Base-by-base conservation (phyloP, 495 filamentous ascomycete genomes). In the Coniosporium apollinis region DNA sequence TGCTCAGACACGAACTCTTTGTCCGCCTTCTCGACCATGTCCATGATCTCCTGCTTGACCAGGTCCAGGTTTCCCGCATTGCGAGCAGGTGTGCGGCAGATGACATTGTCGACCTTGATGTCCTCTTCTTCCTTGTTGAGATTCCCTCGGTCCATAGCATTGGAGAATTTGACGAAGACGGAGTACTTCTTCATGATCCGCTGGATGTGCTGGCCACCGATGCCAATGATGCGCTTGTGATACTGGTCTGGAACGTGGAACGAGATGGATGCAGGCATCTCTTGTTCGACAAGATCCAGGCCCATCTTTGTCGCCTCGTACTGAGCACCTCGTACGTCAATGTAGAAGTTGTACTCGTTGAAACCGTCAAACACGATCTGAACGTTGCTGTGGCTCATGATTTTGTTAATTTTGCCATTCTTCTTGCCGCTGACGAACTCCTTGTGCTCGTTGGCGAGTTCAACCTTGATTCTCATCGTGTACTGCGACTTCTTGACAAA, bases 101-200 rank as follows among this genome's bases (percentile, higher is more conserved):
- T 92, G 43, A 99, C 89, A 56, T 99, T 99, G 64, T 96, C 89
- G 32, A 94, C 86, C 55, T 92, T 91, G 59, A 89, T 82, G 52
- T 96, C 89, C 54, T 96, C 91, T 50, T 93, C 86, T 47, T 96
- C 89, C 42, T 85, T 82, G 43, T 82, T 80, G 57, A 91, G 76
- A 8, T 84, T 85, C 38, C 84, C 86, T 46, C 89, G 80, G 56
- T 99, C 89, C 91, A 96, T 96, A 18, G 91, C 89, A 49, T 99
- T 99, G 43, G 84, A 92, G 52, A 99, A 99, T 55, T 99, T 99
- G 62, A 99, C 89, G 44, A 96, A 99, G 38, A 99, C 89, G 1
- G 89, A 99, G 61, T 99, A 91, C 58, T 94, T 94, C 65, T 99
- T 99, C 89, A 96, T 99, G 62, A 96, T 96, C 38, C 85, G 85